Evolutionary conservation across 148 eudicot genomes (phyloP).

Genomic region (Fagopyrum esculentum): DNA sequence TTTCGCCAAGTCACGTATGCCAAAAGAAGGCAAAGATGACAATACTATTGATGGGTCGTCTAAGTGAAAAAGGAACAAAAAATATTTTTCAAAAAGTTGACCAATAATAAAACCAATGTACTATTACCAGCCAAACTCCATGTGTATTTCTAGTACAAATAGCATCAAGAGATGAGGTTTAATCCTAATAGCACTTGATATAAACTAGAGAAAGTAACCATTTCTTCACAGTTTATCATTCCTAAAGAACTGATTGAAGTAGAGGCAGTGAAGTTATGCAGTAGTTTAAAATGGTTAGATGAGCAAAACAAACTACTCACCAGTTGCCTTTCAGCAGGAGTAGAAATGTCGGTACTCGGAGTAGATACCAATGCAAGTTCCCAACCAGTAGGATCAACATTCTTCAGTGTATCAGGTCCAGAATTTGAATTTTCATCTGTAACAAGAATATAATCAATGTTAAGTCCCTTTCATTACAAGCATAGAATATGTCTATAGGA

Average conservation of each 20-base stretch:
- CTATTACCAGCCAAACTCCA: neutral
- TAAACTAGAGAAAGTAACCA: neutral
- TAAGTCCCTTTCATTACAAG: neutral
- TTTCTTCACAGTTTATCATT: neutral
- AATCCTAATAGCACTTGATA: neutral
- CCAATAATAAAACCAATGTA: neutral
- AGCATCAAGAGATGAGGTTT: neutral
- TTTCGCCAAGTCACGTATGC: neutral
- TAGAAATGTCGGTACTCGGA: slow-evolving; percentile 67
- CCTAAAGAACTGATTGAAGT: neutral
- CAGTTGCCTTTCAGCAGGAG: slow-evolving; percentile 66
- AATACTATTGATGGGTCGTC: neutral
- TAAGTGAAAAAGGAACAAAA: neutral
- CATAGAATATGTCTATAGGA: neutral
- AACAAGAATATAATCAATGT: neutral
- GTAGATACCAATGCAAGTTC: slow-evolving; percentile 92
- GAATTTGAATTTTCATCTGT: slow-evolving; percentile 39
- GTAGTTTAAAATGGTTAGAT: neutral
- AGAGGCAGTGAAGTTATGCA: neutral
- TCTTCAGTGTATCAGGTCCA: slow-evolving; percentile 35
- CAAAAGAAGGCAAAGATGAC: neutral
- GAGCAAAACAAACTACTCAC: slow-evolving; percentile 30
- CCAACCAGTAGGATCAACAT: slow-evolving; percentile 91
- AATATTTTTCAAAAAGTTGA: neutral
- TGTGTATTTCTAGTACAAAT: neutral